Conservation (phyloP, 805 yeast genomes). For the Ogataea neopini region DNA sequence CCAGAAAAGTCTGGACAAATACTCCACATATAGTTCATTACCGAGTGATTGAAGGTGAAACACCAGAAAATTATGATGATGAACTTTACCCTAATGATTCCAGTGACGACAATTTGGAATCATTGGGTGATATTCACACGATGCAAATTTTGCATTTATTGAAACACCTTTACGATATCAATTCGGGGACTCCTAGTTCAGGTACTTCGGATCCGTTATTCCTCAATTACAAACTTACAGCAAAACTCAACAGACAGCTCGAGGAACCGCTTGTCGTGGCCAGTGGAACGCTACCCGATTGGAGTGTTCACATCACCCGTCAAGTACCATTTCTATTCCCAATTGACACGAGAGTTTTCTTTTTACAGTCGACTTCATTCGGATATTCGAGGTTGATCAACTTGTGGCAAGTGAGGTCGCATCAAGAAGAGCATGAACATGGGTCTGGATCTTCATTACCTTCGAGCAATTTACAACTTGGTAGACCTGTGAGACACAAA, state of each 20-base stretch:
- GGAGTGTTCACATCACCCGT: constrained; percentile 77
- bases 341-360: constrained; percentile 72
- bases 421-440: constrained; percentile 37
- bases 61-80: constrained; percentile 29
- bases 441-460: constrained; percentile 20
- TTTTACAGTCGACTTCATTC: constrained; percentile 84
- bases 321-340: constrained; percentile 84
- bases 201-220: constrained; percentile 43
- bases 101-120: constrained; percentile 30
- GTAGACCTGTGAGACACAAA: constrained; percentile 77
- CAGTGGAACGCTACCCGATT: constrained; percentile 79
- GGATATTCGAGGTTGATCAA: constrained; percentile 84
- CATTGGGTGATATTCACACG: constrained; percentile 36
- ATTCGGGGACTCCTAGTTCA: constrained; percentile 26
- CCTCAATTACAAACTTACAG: constrained; percentile 77
- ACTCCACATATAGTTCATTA: constrained; percentile 52
- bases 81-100: constrained; percentile 34
- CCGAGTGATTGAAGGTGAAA: constrained; percentile 37
- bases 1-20: constrained; percentile 58
- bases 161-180: constrained; percentile 46
- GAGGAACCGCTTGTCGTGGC: constrained; percentile 90
- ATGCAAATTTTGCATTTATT: constrained; percentile 48
- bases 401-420: constrained; percentile 64
- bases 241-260: constrained; percentile 80
- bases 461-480: constrained; percentile 49